These are phyloP conservation scores for Boechera divaricarpa DNA, from an alignment of 345 rosid species.

Conservation along the genomic window DNA sequence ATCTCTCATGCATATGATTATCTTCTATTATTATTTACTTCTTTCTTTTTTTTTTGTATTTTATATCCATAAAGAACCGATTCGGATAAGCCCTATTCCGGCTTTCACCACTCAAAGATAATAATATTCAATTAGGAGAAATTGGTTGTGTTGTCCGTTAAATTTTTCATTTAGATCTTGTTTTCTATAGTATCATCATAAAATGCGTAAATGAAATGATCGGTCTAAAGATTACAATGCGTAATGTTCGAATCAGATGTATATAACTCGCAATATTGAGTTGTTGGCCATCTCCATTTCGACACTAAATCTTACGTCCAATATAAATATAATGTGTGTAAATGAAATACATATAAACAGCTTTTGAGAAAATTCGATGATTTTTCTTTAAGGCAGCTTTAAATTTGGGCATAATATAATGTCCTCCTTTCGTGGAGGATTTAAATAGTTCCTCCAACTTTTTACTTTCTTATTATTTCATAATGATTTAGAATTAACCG, in stretches of 20 bases:
- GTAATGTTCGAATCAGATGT: not conserved
- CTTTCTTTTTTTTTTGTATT: constrained; percentile 8
- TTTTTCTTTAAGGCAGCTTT: constrained; percentile 9
- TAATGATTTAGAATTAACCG: constrained; percentile 1
- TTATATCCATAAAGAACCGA: constrained; percentile 16
- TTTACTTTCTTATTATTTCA: constrained; percentile 19
- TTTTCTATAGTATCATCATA: not conserved
- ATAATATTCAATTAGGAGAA: constrained; percentile 24
- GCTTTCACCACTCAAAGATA: constrained; percentile 27
- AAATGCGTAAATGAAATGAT: not conserved
- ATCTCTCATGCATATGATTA: constrained; percentile 39
- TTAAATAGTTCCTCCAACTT: not conserved
- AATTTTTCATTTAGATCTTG: not conserved
- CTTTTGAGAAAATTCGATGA: constrained; percentile 15
- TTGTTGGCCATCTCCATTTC: not conserved
- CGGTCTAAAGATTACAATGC: constrained; percentile 6
- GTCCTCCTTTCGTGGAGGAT: not conserved
- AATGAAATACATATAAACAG: not conserved
- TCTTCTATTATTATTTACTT: constrained; percentile 32
- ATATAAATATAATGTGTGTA: not conserved
- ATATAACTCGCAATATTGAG: not conserved
- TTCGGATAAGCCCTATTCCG: constrained; percentile 32
- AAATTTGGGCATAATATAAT: constrained; percentile 10
- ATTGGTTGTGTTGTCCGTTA: not conserved
- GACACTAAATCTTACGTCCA: not conserved